Evolutionary conservation across 1,284 basidiomycete genomes (phyloP).

Genomic region (Bjerkandera adusta): DNA sequence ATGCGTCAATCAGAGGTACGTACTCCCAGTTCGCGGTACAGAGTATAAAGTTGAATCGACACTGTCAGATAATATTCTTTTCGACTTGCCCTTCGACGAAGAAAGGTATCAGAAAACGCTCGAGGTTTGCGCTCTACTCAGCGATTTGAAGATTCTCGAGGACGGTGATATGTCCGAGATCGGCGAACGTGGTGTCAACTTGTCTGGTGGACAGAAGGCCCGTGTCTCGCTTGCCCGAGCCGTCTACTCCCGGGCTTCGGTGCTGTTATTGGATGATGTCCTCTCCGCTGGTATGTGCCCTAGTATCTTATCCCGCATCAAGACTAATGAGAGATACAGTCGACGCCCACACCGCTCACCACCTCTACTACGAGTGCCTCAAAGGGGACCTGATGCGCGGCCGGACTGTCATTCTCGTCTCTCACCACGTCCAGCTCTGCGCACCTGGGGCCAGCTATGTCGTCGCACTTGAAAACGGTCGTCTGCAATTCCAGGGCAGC

Average conservation of each 20-base stretch:
- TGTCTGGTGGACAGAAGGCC: constrained; percentile 95
- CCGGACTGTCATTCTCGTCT: constrained; percentile 84
- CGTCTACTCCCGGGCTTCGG: constrained; percentile 87
- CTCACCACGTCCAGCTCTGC: constrained; percentile 86
- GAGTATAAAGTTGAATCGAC: not conserved
- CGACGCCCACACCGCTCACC: constrained; percentile 87
- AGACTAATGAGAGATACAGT: constrained; percentile 39
- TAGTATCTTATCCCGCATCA: not conserved
- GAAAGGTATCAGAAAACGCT: constrained; percentile 78
- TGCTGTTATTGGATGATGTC: constrained; percentile 89
- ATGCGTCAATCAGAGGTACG: constrained; percentile 77
- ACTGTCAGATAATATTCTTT: constrained; percentile 91
- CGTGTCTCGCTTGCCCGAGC: constrained; percentile 88
- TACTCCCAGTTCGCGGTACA: not conserved
- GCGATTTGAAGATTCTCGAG: constrained; percentile 88
- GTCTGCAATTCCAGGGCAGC: constrained; percentile 73
- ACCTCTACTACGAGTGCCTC: constrained; percentile 81
- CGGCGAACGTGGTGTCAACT: constrained; percentile 82
- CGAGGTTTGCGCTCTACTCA: constrained; percentile 66
- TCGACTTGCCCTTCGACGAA: constrained; percentile 80
- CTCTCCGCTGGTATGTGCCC: constrained; percentile 57
- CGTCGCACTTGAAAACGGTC: constrained; percentile 85
- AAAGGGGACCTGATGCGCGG: constrained; percentile 80
- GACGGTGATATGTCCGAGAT: constrained; percentile 94
- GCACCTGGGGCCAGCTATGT: constrained; percentile 68